Conservation (phyloP, 768 basidiomycete genomes). For the Arthromyces matolae region DNA sequence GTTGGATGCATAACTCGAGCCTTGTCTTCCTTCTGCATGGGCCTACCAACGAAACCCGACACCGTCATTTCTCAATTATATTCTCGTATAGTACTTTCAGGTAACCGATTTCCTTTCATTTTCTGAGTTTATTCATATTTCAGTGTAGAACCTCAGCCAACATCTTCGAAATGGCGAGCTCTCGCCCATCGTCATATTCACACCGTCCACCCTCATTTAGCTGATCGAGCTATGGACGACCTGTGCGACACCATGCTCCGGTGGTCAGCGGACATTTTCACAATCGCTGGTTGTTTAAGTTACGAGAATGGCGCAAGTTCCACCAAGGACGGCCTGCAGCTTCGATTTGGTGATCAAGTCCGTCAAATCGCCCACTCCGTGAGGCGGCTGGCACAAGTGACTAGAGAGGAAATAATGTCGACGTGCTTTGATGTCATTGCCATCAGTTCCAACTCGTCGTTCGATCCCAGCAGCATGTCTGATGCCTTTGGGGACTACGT, state of each 20-base stretch:
- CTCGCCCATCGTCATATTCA: constrained; percentile 70
- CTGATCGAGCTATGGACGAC: constrained; percentile 65
- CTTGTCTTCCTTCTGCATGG: constrained; percentile 68
- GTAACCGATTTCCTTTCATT: constrained; percentile 29
- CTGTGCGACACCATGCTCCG: constrained; percentile 71
- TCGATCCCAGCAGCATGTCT: constrained; percentile 33
- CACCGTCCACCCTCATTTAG: constrained; percentile 59
- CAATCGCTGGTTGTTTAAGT: constrained; percentile 56
- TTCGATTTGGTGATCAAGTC: constrained; percentile 56
- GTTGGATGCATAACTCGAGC: constrained; percentile 64
- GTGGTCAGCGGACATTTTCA: constrained; percentile 66
- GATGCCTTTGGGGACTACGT: constrained; percentile 59
- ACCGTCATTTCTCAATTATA: constrained; percentile 60
- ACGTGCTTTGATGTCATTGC: constrained; percentile 71
- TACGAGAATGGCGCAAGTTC: constrained; percentile 34
- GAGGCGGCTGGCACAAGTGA: constrained; percentile 58
- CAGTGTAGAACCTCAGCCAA: constrained; percentile 66
- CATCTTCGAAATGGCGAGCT: constrained; percentile 73
- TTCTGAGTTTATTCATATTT: constrained; percentile 5
- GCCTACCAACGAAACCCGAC: constrained; percentile 68
- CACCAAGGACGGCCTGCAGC: constrained; percentile 33
- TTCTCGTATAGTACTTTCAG: constrained; percentile 50
- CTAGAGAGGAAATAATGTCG: constrained; percentile 72
- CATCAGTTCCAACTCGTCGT: constrained; percentile 49
- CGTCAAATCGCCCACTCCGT: constrained; percentile 63